Percentiles rank a stretch among this genome's conserved stretches.
phyloP scores from a whole-genome alignment of 2,329 filamentous ascomycete genomes.

The Fusarium sarcochroum region DNA sequence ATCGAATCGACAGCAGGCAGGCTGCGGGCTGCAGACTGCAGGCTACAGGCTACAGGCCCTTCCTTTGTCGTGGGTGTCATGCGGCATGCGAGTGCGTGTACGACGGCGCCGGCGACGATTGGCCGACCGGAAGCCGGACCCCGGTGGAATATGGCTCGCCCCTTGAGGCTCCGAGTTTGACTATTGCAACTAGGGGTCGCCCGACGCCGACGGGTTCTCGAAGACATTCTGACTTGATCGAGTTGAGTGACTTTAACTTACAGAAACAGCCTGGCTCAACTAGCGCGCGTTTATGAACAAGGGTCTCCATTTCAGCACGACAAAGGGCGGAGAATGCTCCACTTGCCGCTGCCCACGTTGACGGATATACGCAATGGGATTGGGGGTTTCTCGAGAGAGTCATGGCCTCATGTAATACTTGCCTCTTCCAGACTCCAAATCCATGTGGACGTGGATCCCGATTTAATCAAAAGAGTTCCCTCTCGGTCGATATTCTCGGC shows the following conservation, averaged over 20 bases:
- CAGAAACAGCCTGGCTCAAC: background rate
- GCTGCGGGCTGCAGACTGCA: too few species aligned
- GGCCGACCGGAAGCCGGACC: slow-evolving; percentile 17
- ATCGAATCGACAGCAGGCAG: slow-evolving; percentile 28
- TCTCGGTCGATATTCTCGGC: slow-evolving; percentile 43
- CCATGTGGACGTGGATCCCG: background rate
- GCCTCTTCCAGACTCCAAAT: slow-evolving; percentile 3
- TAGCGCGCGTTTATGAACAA: slow-evolving; percentile 19
- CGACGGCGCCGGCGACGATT: slow-evolving; percentile 23
- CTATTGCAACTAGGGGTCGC: slow-evolving; percentile 11
- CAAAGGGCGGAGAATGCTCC: slow-evolving; percentile 31
- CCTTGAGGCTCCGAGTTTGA: slow-evolving; percentile 2
- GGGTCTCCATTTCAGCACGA: slow-evolving; percentile 11
- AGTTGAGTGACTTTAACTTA: slow-evolving; percentile 14
- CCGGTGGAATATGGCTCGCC: slow-evolving; percentile 16
- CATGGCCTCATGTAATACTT: slow-evolving; percentile 19
- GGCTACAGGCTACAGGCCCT: too few species aligned
- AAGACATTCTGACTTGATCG: slow-evolving; percentile 11
- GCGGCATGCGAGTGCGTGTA: slow-evolving; percentile 32
- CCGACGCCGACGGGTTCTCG: slow-evolving; percentile 27
- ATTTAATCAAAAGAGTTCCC: slow-evolving; percentile 28
- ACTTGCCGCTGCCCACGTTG: slow-evolving; percentile 42
- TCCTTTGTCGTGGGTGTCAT: slow-evolving; percentile 24
- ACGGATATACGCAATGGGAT: slow-evolving; percentile 36
- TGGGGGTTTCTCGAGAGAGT: slow-evolving; percentile 22